phyloP scores from a whole-genome alignment of 192 early-diverging fungal species.

The Glomus cerebriforme region DNA sequence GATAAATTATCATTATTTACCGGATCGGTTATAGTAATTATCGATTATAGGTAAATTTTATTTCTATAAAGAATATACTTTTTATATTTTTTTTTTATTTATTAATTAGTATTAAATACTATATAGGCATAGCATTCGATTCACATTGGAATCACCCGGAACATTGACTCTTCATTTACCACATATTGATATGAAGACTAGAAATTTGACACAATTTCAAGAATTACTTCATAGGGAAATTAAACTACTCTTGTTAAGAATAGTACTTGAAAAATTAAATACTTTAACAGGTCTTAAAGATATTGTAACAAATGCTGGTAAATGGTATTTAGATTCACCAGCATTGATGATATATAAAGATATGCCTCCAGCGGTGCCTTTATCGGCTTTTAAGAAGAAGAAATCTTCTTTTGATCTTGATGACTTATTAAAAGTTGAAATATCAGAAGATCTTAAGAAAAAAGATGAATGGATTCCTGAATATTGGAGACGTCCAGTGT shows the following conservation, averaged over 20 bases:
- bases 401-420: not conserved
- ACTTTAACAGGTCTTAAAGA: conserved; percentile 1
- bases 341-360: conserved; percentile 13
- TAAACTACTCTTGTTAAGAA: conserved; percentile 25
- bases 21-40: conserved; percentile 13
- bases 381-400: not conserved
- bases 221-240: conserved; percentile 10
- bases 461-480: not conserved
- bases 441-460: not conserved
- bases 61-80: not conserved
- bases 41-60: conserved; percentile 26
- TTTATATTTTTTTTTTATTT: not conserved
- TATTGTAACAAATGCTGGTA: not conserved
- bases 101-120: conserved; percentile 8
- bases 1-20: conserved; percentile 11
- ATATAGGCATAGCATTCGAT: conserved; percentile 32
- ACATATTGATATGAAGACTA: conserved; percentile 11
- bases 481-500: conserved; percentile 18
- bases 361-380: conserved; percentile 5
- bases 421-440: not conserved
- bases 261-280: conserved; percentile 12
- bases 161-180: conserved; percentile 23
- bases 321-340: conserved; percentile 23
- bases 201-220: conserved; percentile 14
- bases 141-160: conserved; percentile 28